phyloP scores from a whole-genome alignment of 345 rosid species.

The Citrus sp. region DNA sequence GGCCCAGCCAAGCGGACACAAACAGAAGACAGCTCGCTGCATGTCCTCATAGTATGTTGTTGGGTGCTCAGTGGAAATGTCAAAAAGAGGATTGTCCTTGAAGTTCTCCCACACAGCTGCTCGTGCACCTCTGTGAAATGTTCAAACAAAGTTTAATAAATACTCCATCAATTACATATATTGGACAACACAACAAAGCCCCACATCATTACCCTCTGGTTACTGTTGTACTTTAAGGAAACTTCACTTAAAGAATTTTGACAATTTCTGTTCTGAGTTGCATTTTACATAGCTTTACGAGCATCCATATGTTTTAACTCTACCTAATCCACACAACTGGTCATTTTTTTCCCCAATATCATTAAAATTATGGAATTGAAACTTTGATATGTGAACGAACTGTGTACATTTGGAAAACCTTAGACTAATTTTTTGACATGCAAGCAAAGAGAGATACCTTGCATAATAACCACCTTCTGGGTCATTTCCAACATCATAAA shows the following conservation, averaged over 20 bases:
- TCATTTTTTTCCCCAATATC: background rate
- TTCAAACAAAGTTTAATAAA: conserved; percentile 9
- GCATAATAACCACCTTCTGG: conserved; percentile 99
- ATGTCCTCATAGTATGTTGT: conserved; percentile 94
- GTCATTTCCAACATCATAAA: conserved; percentile 95
- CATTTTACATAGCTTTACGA: too few relatives aligned
- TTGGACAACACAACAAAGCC: background rate
- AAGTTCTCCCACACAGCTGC: conserved; percentile 99
- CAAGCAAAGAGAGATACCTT: conserved; percentile 48
- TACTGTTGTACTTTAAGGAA: background rate
- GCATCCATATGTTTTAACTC: background rate
- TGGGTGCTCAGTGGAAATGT: conserved; percentile 98
- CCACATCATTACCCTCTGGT: background rate
- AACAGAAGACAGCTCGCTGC: conserved; percentile 94
- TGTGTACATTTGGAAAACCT: background rate
- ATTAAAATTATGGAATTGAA: background rate
- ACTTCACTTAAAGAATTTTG: background rate
- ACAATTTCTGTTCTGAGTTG: too few relatives aligned
- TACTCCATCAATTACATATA: background rate
- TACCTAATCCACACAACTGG: background rate
- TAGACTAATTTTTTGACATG: conserved; percentile 4
- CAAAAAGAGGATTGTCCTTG: conserved; percentile 91
- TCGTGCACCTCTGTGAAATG: conserved; percentile 75
- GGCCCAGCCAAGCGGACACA: conserved; percentile 99
- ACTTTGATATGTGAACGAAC: background rate